phyloP scores from a whole-genome alignment of 257 asterid genomes.

The Euphrasia confusa region DNA sequence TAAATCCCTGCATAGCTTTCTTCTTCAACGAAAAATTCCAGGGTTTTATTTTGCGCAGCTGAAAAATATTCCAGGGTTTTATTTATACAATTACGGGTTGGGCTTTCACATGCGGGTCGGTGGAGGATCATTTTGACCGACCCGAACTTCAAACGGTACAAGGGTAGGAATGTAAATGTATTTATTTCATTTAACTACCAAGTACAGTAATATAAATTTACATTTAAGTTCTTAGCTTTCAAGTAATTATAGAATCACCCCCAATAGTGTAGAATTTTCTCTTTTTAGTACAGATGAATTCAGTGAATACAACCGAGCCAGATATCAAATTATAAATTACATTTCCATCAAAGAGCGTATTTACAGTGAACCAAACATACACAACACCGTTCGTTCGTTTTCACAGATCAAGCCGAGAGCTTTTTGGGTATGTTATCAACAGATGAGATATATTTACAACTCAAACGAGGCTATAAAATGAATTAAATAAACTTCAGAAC shows the following conservation, averaged over 20 bases:
- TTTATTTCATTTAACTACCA: too few species aligned
- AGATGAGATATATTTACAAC: conserved; percentile 19
- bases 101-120: background rate
- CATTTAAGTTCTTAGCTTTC: background rate
- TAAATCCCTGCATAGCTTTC: conserved; percentile 47
- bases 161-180: background rate
- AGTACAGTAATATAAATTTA: too few species aligned
- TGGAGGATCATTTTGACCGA: conserved; percentile 16
- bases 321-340: background rate
- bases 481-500: conserved; percentile 14
- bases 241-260: background rate
- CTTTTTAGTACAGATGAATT: too few species aligned
- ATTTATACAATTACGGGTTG: background rate
- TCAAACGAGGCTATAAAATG: background rate
- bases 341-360: background rate
- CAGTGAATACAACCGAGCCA: too few species aligned
- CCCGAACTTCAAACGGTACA: conserved; percentile 6
- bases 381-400: background rate
- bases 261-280: background rate
- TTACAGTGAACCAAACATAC: background rate
- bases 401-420: background rate
- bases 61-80: background rate
- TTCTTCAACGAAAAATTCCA: background rate
- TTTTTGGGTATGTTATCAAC: background rate
- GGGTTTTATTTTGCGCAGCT: conserved; percentile 21